These are phyloP conservation scores for Polychytrium aggregatum DNA, from an alignment of 192 early-diverging fungal species.

Conservation along the genomic window DNA sequence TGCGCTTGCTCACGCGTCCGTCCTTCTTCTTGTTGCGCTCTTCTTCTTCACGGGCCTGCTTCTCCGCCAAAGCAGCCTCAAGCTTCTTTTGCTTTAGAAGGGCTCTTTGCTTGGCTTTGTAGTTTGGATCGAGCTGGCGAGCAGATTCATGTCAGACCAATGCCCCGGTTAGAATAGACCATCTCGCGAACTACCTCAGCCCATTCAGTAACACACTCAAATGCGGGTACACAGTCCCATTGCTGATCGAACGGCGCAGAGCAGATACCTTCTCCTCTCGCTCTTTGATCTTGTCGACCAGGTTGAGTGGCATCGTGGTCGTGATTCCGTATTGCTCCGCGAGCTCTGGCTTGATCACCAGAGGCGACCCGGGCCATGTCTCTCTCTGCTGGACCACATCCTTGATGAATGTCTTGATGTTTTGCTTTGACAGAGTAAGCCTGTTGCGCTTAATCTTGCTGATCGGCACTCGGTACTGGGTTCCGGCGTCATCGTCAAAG, in stretches of 20 bases:
- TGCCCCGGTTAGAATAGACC: too few species aligned
- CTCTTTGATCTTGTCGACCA: too few species aligned
- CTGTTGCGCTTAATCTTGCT: slow-evolving; percentile 39
- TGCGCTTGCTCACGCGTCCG: slow-evolving; percentile 15
- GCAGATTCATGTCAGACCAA: too few species aligned
- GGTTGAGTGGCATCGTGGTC: slow-evolving; percentile 6
- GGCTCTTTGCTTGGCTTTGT: too few species aligned
- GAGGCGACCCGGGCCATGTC: slow-evolving; percentile 58
- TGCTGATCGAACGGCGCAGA: too few species aligned
- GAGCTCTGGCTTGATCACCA: slow-evolving; percentile 34
- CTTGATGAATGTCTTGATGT: slow-evolving; percentile 58
- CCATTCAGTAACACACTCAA: too few species aligned
- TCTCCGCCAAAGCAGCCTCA: too few species aligned
- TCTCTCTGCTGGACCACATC: slow-evolving; percentile 53
- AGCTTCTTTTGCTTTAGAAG: too few species aligned
- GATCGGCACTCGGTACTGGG: slow-evolving; percentile 12
- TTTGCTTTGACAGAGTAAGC: slow-evolving; percentile 55
- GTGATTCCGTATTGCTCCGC: slow-evolving; percentile 31
- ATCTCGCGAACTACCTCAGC: too few species aligned
- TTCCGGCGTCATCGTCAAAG: slow-evolving; percentile 24
- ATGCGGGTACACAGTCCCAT: too few species aligned
- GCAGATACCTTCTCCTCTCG: too few species aligned
- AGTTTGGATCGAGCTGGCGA: too few species aligned
- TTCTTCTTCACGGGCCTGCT: slow-evolving; percentile 16
- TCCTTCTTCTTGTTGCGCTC: slow-evolving; percentile 20